phyloP scores from a whole-genome alignment of 768 basidiomycete species.

The Rhizopogon sp. region DNA sequence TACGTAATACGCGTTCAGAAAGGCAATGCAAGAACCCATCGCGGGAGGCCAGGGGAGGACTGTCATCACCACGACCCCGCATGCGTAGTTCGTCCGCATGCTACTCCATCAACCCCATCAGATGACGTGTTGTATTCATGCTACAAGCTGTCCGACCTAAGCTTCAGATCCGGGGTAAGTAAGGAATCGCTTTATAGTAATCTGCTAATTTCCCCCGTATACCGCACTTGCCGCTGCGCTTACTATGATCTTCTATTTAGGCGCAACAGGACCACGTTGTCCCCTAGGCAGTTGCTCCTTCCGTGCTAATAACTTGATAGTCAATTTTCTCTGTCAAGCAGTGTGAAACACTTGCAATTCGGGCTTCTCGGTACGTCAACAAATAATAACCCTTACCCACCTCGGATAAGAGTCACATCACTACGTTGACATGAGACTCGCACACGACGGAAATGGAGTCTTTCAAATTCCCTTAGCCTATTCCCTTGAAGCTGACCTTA shows the following conservation, averaged over 20 bases:
- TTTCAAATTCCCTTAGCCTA: not conserved
- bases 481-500: not conserved
- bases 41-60: not conserved
- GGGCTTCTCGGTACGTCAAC: not conserved
- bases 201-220: not conserved
- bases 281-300: too few species aligned
- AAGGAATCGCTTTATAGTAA: not conserved
- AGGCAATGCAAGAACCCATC: not conserved
- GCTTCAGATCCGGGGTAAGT: not conserved
- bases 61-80: conserved; percentile 2
- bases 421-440: not conserved
- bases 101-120: not conserved
- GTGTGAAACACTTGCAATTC: not conserved
- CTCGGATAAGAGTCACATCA: not conserved
- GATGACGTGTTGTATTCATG: not conserved
- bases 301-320: not conserved
- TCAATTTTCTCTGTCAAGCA: not conserved
- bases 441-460: not conserved
- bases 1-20: not conserved
- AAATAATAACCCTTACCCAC: not conserved
- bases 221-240: not conserved
- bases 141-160: not conserved
- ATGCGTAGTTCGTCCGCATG: not conserved
- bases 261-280: not conserved
- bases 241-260: not conserved